phyloP scores from a whole-genome alignment of 2,329 filamentous ascomycete genomes.

The Xylaria digitata region DNA sequence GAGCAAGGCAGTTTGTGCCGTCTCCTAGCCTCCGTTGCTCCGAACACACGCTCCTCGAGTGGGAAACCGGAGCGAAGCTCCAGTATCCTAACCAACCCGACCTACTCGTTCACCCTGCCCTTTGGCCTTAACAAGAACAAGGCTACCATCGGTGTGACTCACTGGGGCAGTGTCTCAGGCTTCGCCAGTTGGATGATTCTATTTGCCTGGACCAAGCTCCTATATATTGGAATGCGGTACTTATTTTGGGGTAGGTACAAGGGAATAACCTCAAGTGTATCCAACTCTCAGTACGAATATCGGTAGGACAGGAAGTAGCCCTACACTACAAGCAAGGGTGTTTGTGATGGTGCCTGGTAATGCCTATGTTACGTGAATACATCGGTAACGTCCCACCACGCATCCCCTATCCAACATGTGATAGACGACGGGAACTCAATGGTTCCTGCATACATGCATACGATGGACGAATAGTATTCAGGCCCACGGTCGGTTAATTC shows the following conservation, averaged over 20 bases:
- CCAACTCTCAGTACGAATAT: constrained; percentile 23
- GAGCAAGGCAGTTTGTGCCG: background rate
- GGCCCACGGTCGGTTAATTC: constrained; percentile 30
- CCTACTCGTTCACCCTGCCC: constrained; percentile 5
- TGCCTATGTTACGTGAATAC: constrained; percentile 24
- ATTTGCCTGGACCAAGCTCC: constrained; percentile 33
- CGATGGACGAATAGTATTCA: constrained; percentile 4
- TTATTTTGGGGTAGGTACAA: constrained; percentile 29
- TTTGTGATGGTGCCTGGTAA: constrained; percentile 29
- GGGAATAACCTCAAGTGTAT: constrained; percentile 22
- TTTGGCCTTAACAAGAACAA: constrained; percentile 36
- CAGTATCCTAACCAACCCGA: constrained; percentile 3
- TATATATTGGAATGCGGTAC: constrained; percentile 22
- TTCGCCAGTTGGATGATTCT: constrained; percentile 34
- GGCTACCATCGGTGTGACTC: constrained; percentile 48
- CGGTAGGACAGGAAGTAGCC: constrained; percentile 16
- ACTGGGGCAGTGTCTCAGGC: constrained; percentile 42
- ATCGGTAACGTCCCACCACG: constrained; percentile 23
- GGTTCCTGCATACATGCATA: constrained; percentile 39
- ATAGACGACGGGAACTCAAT: constrained; percentile 20
- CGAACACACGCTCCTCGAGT: background rate
- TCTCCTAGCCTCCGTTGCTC: background rate
- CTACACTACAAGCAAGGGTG: constrained; percentile 22
- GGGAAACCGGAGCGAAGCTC: constrained; percentile 20
- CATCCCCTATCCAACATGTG: constrained; percentile 35